phyloP scores from a whole-genome alignment of 202 grass and related monocot species.

The Saccharum hybrid region DNA sequence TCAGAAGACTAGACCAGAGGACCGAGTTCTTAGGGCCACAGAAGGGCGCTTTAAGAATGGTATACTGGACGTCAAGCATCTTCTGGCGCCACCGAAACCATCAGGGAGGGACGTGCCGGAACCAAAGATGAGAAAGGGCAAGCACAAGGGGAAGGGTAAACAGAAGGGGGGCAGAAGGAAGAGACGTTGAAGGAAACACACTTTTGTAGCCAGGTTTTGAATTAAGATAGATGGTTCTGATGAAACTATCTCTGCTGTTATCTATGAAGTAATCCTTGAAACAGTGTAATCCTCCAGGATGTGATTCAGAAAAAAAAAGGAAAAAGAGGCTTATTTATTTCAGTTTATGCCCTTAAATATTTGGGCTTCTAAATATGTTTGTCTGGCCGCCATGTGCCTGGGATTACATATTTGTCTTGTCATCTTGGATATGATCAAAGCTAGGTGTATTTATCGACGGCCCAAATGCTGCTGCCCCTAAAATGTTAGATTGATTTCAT shows the following conservation, averaged over 20 bases:
- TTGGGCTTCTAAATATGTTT: neutral
- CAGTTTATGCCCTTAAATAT: neutral
- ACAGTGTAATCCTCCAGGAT: neutral
- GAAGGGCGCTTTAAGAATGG: slow-evolving; percentile 92
- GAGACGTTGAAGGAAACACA: slow-evolving; percentile 46
- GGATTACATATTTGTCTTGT: neutral
- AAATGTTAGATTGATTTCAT: neutral
- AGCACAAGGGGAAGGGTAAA: slow-evolving; percentile 67
- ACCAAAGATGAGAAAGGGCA: slow-evolving; percentile 60
- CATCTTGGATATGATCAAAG: neutral
- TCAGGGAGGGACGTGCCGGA: slow-evolving; percentile 42
- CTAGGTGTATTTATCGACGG: neutral
- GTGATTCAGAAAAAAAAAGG: neutral
- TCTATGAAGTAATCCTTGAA: neutral
- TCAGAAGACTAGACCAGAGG: slow-evolving; percentile 72
- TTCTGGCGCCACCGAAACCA: slow-evolving; percentile 61
- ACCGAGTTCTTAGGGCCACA: slow-evolving; percentile 64
- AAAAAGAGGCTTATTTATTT: neutral
- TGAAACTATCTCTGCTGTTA: neutral
- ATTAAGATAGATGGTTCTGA: neutral
- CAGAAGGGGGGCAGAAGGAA: slow-evolving; percentile 66
- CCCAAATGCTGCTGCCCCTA: neutral
- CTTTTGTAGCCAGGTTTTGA: neutral
- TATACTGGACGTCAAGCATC: slow-evolving; percentile 85
- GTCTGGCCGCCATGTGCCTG: neutral